These are phyloP conservation scores for Penicillium sp. DNA, from an alignment of 2,329 filamentous ascomycete genomes.

Conservation along the genomic window DNA sequence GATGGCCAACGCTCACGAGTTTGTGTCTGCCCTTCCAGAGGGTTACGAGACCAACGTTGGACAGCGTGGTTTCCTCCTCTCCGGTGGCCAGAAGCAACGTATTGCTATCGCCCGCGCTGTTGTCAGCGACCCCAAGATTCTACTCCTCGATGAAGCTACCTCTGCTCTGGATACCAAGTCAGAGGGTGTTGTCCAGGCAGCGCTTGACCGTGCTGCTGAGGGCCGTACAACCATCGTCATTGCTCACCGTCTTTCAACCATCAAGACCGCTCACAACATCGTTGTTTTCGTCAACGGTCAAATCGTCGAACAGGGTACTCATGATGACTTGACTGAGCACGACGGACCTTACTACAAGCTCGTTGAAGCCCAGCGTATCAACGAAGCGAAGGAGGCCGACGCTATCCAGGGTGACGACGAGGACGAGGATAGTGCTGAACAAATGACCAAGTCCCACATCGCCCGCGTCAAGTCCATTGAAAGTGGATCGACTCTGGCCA, in stretches of 20 bases:
- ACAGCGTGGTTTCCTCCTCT: constrained; percentile 87
- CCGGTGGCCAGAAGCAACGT: constrained; percentile 94
- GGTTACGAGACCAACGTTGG: constrained; percentile 95
- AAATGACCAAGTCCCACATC: constrained; percentile 30
- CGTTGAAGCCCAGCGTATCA: constrained; percentile 84
- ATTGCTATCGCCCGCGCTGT: constrained; percentile 92
- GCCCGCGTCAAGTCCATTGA: constrained; percentile 35
- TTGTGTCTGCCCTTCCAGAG: constrained; percentile 78
- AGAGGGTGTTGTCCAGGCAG: constrained; percentile 90
- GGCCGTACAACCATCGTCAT: constrained; percentile 95
- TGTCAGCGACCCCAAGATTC: constrained; percentile 86
- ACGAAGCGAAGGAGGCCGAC: constrained; percentile 51
- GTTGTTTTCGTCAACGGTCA: constrained; percentile 83
- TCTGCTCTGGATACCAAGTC: constrained; percentile 92
- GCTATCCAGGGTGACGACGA: constrained; percentile 29
- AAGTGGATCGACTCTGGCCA: constrained; percentile 28
- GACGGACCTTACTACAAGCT: constrained; percentile 78
- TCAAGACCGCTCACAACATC: constrained; percentile 92
- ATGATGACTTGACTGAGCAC: constrained; percentile 72
- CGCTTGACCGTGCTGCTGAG: constrained; percentile 79
- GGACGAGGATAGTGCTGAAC: constrained; percentile 28
- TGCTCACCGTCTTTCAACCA: constrained; percentile 91
- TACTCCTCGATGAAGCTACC: constrained; percentile 93
- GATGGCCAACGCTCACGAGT: constrained; percentile 93
- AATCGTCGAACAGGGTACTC: constrained; percentile 92